A percentile compares a stretch with the other conserved stretches of the same genome.
phyloP scores from a whole-genome alignment of 345 rosid species.

The Abelmoschus esculentus region DNA sequence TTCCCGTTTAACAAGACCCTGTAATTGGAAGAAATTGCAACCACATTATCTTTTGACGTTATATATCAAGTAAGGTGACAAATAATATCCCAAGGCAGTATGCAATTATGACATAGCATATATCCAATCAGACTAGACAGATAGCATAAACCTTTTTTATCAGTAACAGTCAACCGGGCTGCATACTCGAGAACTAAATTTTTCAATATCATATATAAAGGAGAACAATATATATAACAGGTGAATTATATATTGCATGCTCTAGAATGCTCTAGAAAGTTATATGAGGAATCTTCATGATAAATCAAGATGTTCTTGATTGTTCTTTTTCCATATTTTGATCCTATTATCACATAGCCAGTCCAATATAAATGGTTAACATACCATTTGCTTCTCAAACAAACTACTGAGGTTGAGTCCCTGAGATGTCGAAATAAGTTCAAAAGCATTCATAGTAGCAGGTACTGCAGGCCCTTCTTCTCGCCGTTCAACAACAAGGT shows the following conservation, averaged over 20 bases:
- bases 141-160: neutral
- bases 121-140: too few relatives aligned
- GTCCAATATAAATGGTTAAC: slow-evolving; percentile 2
- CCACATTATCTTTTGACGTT: slow-evolving; percentile 9
- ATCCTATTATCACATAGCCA: neutral
- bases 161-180: neutral
- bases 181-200: neutral
- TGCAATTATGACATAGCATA: neutral
- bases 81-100: neutral
- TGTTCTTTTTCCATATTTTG: neutral
- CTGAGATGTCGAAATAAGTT: slow-evolving; percentile 91
- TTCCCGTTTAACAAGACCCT: slow-evolving; percentile 92
- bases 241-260: neutral
- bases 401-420: slow-evolving; percentile 91
- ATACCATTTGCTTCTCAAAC: slow-evolving; percentile 95
- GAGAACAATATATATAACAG: neutral
- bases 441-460: slow-evolving; percentile 93
- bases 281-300: neutral
- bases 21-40: slow-evolving; percentile 19
- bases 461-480: slow-evolving; percentile 65
- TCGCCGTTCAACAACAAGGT: slow-evolving; percentile 90
- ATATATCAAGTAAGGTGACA: neutral
- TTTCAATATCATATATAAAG: neutral
- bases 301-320: neutral
- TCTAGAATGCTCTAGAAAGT: neutral